Evolutionary conservation across 2,329 filamentous ascomycete genomes (phyloP).

Genomic region (Coniochaeta sp.): DNA sequence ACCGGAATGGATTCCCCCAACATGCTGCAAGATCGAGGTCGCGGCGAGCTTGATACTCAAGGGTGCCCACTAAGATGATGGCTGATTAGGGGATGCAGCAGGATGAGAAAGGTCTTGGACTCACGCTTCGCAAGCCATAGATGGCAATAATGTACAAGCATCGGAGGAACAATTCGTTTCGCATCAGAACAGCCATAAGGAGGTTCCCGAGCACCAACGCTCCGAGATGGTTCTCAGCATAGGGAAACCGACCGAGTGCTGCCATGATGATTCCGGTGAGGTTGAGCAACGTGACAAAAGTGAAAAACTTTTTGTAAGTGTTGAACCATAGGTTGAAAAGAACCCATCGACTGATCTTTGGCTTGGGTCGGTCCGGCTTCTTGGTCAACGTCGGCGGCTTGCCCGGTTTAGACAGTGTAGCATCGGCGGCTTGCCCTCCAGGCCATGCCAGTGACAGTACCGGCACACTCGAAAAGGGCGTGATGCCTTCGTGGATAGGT

Average conservation of each 20-base stretch:
- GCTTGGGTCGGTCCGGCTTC: constrained; percentile 10
- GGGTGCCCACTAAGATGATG: constrained; percentile 26
- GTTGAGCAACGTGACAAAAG: constrained; percentile 26
- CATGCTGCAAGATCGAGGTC: constrained; percentile 29
- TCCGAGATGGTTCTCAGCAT: constrained; percentile 28
- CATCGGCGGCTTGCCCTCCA: constrained; percentile 1
- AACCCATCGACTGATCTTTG: constrained; percentile 22
- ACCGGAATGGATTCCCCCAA: constrained; percentile 32
- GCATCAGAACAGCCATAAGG: constrained; percentile 28
- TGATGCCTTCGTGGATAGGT: constrained; percentile 23
- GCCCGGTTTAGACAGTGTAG: background rate
- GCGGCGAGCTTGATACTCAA: constrained; percentile 24
- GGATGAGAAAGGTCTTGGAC: constrained; percentile 8
- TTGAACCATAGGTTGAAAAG: constrained; percentile 30
- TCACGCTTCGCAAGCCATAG: constrained; percentile 26
- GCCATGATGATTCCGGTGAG: constrained; percentile 26
- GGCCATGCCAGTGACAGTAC: constrained; percentile 17
- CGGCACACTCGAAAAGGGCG: constrained; percentile 18
- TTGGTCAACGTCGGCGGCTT: constrained; percentile 1
- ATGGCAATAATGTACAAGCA: constrained; percentile 27
- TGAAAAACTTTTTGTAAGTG: constrained; percentile 32
- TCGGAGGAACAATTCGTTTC: constrained; percentile 30
- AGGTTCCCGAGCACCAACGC: constrained; percentile 30
- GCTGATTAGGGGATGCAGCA: background rate
- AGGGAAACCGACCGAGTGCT: constrained; percentile 22